Evolutionary conservation across 2,329 filamentous ascomycete species (phyloP).

Genomic region (Colletotrichum magnum): DNA sequence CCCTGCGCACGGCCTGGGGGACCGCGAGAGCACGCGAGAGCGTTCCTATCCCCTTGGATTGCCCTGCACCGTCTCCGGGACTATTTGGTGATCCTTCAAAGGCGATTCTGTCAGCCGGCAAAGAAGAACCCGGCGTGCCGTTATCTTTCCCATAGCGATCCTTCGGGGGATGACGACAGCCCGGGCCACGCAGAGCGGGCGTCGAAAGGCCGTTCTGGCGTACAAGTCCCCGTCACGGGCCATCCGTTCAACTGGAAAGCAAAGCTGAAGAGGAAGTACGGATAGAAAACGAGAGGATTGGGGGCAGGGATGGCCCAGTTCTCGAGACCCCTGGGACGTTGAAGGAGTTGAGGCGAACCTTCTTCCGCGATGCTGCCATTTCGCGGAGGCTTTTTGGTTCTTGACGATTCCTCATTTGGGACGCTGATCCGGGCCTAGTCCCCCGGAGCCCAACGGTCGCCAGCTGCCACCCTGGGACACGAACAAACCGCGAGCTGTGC

Average conservation of each 20-base stretch:
- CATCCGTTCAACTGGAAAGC: too few species aligned
- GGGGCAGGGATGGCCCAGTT: background rate
- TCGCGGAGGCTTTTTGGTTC: background rate
- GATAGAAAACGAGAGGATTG: background rate
- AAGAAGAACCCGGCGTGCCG: background rate
- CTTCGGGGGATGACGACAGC: background rate
- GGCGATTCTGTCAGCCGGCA: too few species aligned
- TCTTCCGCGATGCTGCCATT: background rate
- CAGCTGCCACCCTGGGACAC: background rate
- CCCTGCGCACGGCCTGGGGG: too few species aligned
- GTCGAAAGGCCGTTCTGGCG: background rate
- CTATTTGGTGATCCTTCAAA: too few species aligned
- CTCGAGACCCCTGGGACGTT: background rate
- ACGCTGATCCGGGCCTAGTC: slow-evolving; percentile 15
- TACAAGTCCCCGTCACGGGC: too few species aligned
- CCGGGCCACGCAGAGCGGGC: slow-evolving; percentile 5
- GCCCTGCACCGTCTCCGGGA: too few species aligned
- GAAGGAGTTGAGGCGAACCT: background rate
- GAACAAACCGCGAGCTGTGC: background rate
- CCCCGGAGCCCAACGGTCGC: background rate
- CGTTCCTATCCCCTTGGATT: too few species aligned
- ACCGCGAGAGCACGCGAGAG: too few species aligned
- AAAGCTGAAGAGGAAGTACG: too few species aligned
- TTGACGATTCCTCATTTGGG: slow-evolving; percentile 15
- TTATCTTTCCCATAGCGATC: background rate